phyloP scores from a whole-genome alignment of 148 eudicot genomes.

The Chenopodium suecicum region DNA sequence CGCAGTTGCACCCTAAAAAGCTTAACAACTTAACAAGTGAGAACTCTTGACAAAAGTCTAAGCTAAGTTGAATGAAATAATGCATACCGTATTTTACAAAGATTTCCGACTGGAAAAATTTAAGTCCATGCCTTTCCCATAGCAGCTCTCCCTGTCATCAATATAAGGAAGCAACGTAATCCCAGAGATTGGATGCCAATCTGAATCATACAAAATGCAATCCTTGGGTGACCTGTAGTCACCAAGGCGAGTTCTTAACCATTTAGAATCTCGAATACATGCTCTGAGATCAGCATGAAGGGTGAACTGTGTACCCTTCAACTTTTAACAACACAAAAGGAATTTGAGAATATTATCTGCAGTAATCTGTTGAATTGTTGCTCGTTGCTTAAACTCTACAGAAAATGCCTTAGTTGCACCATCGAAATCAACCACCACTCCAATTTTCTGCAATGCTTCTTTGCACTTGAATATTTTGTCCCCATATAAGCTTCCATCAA shows the following conservation, averaged over 20 bases:
- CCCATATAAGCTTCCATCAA: constrained; percentile 51
- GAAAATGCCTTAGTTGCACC: constrained; percentile 41
- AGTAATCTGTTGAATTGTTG: constrained; percentile 27
- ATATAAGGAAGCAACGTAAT: constrained; percentile 58
- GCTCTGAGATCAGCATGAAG: constrained; percentile 33
- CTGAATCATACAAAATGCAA: constrained; percentile 46
- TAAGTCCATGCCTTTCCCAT: constrained; percentile 35
- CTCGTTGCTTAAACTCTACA: constrained; percentile 39
- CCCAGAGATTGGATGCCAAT: constrained; percentile 46
- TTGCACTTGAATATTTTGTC: constrained; percentile 27
- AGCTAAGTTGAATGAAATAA: no score
- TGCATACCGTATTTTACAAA: no score
- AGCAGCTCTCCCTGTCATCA: constrained; percentile 47
- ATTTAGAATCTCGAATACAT: constrained; percentile 41
- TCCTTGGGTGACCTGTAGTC: constrained; percentile 48
- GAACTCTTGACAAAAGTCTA: no score
- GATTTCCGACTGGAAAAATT: no score
- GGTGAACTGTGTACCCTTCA: constrained; percentile 12
- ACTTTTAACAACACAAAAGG: constrained; percentile 39
- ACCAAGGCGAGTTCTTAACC: constrained; percentile 56
- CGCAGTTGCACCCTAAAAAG: no score
- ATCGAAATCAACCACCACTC: constrained; percentile 49
- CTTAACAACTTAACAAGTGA: no score
- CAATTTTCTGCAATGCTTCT: constrained; percentile 38
- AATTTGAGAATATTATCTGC: constrained; percentile 39